Evolutionary conservation across 106 monocot species (phyloP).

Genomic region (Dioscorea zingiberensis): DNA sequence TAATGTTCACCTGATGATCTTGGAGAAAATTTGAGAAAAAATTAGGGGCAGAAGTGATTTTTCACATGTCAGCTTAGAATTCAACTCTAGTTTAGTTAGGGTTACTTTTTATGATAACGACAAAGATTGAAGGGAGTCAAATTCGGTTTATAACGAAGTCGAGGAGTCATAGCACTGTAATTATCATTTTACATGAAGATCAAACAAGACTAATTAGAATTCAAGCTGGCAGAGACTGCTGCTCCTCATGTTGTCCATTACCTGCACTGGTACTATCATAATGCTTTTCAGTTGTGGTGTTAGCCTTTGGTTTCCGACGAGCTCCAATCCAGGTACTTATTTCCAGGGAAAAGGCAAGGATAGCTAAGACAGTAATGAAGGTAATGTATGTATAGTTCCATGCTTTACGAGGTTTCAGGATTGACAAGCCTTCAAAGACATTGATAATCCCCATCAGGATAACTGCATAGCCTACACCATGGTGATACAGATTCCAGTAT

Average conservation of each 20-base stretch:
- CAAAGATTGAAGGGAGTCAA: too few relatives aligned
- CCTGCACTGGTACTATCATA: not conserved
- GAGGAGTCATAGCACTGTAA: not conserved
- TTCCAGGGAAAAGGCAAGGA: constrained; percentile 5
- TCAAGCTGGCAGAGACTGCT: too few relatives aligned
- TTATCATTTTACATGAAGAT: too few relatives aligned
- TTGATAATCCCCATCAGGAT: constrained; percentile 8
- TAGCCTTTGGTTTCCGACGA: not conserved
- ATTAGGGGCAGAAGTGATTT: too few relatives aligned
- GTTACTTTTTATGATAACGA: too few relatives aligned
- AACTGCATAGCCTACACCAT: constrained; percentile 3
- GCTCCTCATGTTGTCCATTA: too few relatives aligned
- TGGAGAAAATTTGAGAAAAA: too few relatives aligned
- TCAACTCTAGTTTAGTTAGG: too few relatives aligned
- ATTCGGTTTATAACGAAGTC: not conserved
- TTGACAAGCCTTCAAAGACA: constrained; percentile 11
- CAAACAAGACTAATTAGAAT: too few relatives aligned
- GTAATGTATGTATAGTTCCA: not conserved
- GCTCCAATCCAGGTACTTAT: not conserved
- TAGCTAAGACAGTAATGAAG: not conserved
- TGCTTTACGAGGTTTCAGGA: constrained; percentile 1
- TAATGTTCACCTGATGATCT: too few relatives aligned
- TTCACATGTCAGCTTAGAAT: too few relatives aligned
- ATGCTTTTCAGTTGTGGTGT: not conserved
- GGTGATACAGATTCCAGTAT: constrained; percentile 21